A percentile compares a stretch with the other conserved stretches of the same genome.
Conservation (phyloP, 495 filamentous ascomycete genomes). For the Penicillium cosmopolitanum region DNA sequence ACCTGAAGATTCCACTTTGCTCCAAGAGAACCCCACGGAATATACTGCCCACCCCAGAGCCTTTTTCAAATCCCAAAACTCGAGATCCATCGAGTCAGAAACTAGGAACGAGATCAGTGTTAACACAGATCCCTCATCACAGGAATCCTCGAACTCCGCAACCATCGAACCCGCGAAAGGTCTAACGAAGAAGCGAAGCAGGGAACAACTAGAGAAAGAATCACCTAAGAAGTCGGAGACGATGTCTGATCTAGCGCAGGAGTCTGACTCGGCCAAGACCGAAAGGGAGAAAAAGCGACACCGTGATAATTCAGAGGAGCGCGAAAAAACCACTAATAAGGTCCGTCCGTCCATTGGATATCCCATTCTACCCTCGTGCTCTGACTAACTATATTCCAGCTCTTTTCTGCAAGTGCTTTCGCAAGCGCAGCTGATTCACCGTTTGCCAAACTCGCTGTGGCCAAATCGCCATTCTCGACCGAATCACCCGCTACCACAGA, state of each 20-base stretch:
- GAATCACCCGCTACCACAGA: slow-evolving; percentile 9
- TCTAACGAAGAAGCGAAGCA: slow-evolving; percentile 55
- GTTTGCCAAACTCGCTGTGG: slow-evolving; percentile 46
- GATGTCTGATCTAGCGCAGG: slow-evolving; percentile 1
- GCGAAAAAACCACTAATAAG: slow-evolving; percentile 20
- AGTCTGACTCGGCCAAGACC: slow-evolving; percentile 17
- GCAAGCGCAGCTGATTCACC: slow-evolving; percentile 55
- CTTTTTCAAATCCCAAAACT: not conserved
- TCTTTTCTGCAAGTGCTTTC: slow-evolving; percentile 53
- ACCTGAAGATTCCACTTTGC: not conserved
- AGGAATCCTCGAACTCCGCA: slow-evolving; percentile 13
- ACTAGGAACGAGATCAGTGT: slow-evolving; percentile 17
- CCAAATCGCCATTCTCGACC: slow-evolving; percentile 25
- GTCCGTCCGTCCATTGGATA: slow-evolving; percentile 6
- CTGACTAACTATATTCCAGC: slow-evolving; percentile 31
- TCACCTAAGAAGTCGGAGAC: slow-evolving; percentile 23
- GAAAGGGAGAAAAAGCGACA: slow-evolving; percentile 53
- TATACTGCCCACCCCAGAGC: no score
- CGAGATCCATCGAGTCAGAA: slow-evolving; percentile 5
- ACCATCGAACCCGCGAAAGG: slow-evolving; percentile 20
- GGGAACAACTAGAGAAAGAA: slow-evolving; percentile 55
- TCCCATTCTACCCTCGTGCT: not conserved
- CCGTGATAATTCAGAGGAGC: slow-evolving; percentile 48
- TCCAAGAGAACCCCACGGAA: not conserved
- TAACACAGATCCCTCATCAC: slow-evolving; percentile 17